Conservation (phyloP, 306 rosid species). For the Prunus salicina region DNA sequence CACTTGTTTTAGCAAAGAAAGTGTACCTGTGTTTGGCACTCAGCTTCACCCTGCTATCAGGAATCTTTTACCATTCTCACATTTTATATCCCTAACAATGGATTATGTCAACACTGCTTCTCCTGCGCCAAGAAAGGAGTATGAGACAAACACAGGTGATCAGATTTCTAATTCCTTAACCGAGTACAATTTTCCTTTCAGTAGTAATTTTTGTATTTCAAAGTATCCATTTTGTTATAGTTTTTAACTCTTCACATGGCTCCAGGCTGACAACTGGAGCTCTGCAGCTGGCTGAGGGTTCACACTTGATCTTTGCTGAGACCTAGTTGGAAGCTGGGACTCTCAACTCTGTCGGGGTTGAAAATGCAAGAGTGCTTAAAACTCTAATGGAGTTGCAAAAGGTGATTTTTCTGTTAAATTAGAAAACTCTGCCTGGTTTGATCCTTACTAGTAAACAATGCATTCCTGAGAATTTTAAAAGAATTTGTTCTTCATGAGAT, state of each 20-base stretch:
- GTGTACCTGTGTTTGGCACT: constrained; percentile 51
- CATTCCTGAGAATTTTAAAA: constrained; percentile 1
- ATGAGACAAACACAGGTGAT: too few relatives aligned
- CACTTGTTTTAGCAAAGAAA: constrained; percentile 68
- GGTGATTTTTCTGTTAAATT: constrained; percentile 38
- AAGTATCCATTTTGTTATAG: background rate
- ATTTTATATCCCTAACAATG: too few relatives aligned
- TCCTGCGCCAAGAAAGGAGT: too few relatives aligned
- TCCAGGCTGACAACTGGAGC: constrained; percentile 74
- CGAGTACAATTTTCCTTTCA: background rate
- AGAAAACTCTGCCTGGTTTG: background rate
- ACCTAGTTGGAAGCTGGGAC: constrained; percentile 71
- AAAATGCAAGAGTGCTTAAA: constrained; percentile 74
- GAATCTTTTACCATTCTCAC: background rate
- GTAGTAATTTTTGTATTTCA: background rate
- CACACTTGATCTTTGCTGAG: constrained; percentile 85
- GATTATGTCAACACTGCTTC: too few relatives aligned
- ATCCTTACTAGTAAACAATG: background rate
- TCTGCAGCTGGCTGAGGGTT: constrained; percentile 86
- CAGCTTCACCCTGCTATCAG: constrained; percentile 50
- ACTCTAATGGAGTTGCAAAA: constrained; percentile 60
- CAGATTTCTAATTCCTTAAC: too few relatives aligned
- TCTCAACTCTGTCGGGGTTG: constrained; percentile 45
- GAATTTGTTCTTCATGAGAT: background rate
- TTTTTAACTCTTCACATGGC: constrained; percentile 22